Evolutionary conservation across 2,329 filamentous ascomycete genomes (phyloP).

Genomic region (Aspergillus fischeri): DNA sequence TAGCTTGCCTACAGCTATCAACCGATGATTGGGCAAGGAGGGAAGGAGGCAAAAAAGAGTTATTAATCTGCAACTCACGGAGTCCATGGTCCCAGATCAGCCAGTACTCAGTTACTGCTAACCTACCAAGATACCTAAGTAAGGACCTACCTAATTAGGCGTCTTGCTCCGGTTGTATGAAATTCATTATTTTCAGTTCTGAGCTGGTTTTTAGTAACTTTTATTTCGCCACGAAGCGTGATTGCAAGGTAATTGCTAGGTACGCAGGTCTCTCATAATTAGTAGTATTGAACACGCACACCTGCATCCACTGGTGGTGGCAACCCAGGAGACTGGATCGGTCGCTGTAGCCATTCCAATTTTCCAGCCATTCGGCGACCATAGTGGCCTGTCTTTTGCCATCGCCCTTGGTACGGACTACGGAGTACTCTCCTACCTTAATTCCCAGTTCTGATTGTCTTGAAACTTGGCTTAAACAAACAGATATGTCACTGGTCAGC

Average conservation of each 20-base stretch:
- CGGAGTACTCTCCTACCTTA: neutral
- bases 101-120: no score
- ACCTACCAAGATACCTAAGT: no score
- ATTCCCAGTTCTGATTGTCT: neutral
- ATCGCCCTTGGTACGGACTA: neutral
- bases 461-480: neutral
- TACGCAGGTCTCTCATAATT: no score
- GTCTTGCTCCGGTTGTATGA: neutral
- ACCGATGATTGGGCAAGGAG: neutral
- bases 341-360: neutral
- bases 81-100: no score
- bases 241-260: neutral
- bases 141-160: neutral
- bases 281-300: conserved; percentile 6
- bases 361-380: neutral
- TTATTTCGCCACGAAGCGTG: neutral
- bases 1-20: neutral
- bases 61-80: neutral
- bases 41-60: neutral
- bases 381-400: neutral
- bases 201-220: neutral
- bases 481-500: neutral
- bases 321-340: conserved; percentile 11
- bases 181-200: neutral
- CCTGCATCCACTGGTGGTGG: conserved; percentile 15